phyloP scores from a whole-genome alignment of 441 rosid species.

The Gossypium lobatum region DNA sequence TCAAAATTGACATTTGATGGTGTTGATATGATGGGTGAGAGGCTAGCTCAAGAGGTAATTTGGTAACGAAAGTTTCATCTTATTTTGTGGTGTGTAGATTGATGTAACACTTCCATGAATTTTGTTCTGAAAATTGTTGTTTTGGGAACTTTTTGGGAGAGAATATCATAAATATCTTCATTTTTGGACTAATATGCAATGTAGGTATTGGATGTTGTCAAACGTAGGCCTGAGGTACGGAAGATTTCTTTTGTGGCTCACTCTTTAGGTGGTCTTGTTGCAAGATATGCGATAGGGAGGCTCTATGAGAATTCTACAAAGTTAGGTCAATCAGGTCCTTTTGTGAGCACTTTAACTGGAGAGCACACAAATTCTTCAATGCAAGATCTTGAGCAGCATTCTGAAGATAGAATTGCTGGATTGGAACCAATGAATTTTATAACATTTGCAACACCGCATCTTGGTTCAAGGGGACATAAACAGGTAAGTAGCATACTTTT shows the following conservation, averaged over 20 bases:
- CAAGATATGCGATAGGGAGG: conserved; percentile 88
- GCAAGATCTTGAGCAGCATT: conserved; percentile 26
- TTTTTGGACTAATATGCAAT: conserved; percentile 16
- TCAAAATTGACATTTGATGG: conserved; percentile 85
- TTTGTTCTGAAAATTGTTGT: background rate
- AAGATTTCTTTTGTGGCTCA: conserved; percentile 95
- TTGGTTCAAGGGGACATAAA: conserved; percentile 84
- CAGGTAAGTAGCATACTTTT: conserved; percentile 43
- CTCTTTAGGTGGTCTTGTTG: conserved; percentile 90
- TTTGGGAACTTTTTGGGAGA: background rate
- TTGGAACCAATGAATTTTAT: conserved; percentile 87
- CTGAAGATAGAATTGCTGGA: conserved; percentile 63
- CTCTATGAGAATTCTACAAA: conserved; percentile 42
- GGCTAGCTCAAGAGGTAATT: conserved; percentile 83
- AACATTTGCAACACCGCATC: conserved; percentile 95
- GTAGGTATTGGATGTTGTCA: conserved; percentile 67
- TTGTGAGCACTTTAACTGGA: conserved; percentile 17
- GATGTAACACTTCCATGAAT: background rate
- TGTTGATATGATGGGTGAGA: conserved; percentile 88
- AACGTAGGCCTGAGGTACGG: conserved; percentile 41
- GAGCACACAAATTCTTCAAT: conserved; percentile 23
- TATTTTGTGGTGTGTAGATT: conserved; percentile 6
- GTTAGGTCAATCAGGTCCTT: conserved; percentile 6
- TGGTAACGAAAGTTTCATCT: conserved; percentile 11
- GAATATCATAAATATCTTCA: conserved; percentile 3